Base-by-base conservation (phyloP, 495 filamentous ascomycete species). In the Tuber microsphaerosporum region DNA sequence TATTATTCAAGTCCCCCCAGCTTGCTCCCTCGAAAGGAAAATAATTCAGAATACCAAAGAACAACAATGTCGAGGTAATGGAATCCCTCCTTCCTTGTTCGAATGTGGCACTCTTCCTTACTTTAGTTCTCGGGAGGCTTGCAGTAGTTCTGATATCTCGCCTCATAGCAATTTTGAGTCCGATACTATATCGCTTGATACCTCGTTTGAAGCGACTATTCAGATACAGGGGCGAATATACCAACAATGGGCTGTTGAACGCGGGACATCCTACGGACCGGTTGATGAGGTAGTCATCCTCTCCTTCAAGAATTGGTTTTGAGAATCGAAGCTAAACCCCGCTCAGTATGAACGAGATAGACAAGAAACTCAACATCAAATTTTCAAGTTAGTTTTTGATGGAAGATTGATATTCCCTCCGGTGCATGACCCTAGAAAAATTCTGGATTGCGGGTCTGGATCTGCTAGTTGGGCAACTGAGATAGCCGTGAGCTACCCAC, bases 391-490 rank as follows among this genome's bases (percentile, higher is more conserved):
- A 77, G 85, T 94, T 74, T 96, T 96, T 83, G 91, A 94, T 51
- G 86, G 87, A 74, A 87, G 91, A 80, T 87, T 94, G 37, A 90
- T 97, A 77, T 95, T 97, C 81, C 91, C 93, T 56, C 92, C 92
- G 14, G 86, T 96, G 73, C 84, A 82, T 46, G 84, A 86, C 45
- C 90, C 90, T 73, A 84, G 85, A 82, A 87, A 89, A 84, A 87
- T 94, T 74, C 83, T 99, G 77, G 94, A 97, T 76, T 91, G 92
- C 83, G 90, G 92, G 17, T 90, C 89, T 86, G 91, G 93, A 61
- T 86, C 89, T 20, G 93, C 86, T 56, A 86, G 86, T 9, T 91
- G 88, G 89, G 88, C 89, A 45, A 72, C 86, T 26, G 89, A 89
- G 42, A 86, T 89, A 79, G 89, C 89, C 65, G 87, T 93, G 81